phyloP scores from a whole-genome alignment of 495 filamentous ascomycete genomes.

The Aspergillus hancockii region DNA sequence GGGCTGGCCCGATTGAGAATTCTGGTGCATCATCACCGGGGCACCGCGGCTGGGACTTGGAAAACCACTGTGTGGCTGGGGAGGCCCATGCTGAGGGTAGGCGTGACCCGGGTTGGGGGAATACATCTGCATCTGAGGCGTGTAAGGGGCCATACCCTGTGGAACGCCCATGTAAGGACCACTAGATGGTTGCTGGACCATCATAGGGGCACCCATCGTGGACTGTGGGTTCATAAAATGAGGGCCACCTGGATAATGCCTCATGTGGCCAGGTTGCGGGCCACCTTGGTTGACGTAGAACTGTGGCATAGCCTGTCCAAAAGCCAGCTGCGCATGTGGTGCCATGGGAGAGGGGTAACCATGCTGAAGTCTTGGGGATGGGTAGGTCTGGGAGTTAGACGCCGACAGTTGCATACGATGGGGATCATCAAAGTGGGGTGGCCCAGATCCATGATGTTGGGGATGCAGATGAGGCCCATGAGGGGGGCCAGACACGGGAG shows the following conservation, averaged over 20 bases:
- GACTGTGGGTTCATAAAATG: slow-evolving; percentile 68
- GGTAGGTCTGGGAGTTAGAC: slow-evolving; percentile 72
- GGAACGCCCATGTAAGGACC: slow-evolving; percentile 55
- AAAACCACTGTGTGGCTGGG: slow-evolving; percentile 73
- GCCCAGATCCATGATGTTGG: slow-evolving; percentile 61
- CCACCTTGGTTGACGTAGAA: slow-evolving; percentile 68
- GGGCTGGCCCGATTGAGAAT: slow-evolving; percentile 72
- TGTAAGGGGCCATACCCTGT: slow-evolving; percentile 58
- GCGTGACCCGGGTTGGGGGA: slow-evolving; percentile 67
- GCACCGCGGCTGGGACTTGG: slow-evolving; percentile 78
- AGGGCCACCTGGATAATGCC: slow-evolving; percentile 49
- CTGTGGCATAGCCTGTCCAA: slow-evolving; percentile 71
- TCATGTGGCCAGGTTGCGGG: slow-evolving; percentile 47
- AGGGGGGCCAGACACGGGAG: slow-evolving; percentile 53
- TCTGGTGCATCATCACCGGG: slow-evolving; percentile 83
- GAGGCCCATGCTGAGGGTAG: slow-evolving; percentile 62
- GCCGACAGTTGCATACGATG: slow-evolving; percentile 85
- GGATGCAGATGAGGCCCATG: slow-evolving; percentile 65
- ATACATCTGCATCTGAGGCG: slow-evolving; percentile 73
- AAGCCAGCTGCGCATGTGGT: slow-evolving; percentile 65
- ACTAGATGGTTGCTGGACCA: slow-evolving; percentile 73
- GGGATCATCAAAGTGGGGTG: slow-evolving; percentile 70
- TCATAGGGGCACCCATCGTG: slow-evolving; percentile 72
- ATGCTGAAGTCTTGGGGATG: slow-evolving; percentile 75
- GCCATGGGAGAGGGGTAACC: slow-evolving; percentile 72